These are phyloP conservation scores for Phytophthora boehmeriae DNA, from an alignment of 352 stramenopile genomes.

Conservation along the genomic window DNA sequence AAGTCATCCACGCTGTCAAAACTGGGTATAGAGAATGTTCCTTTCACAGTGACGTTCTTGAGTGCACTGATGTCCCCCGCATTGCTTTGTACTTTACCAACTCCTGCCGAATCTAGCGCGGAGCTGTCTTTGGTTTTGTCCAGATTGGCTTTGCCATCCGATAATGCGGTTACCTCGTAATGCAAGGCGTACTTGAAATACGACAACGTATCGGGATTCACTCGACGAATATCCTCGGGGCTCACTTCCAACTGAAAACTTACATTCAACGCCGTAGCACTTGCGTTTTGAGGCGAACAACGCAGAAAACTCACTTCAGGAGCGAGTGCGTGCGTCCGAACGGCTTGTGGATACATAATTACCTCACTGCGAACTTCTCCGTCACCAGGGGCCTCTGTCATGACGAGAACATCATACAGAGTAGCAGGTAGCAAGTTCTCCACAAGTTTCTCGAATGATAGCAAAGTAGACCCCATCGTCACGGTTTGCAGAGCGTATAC, in stretches of 20 bases:
- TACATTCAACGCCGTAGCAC: conserved; percentile 46
- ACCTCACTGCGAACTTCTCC: conserved; percentile 59
- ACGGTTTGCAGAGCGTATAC: conserved; percentile 37
- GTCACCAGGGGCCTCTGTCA: conserved; percentile 60
- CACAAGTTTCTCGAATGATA: conserved; percentile 30
- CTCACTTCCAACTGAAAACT: conserved; percentile 49
- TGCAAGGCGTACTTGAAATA: conserved; percentile 58
- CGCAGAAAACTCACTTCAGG: conserved; percentile 41
- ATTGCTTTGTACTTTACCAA: conserved; percentile 9
- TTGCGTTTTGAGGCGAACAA: conserved; percentile 43
- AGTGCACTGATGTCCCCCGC: conserved; percentile 28
- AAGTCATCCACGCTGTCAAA: conserved; percentile 50
- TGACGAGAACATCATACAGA: conserved; percentile 61
- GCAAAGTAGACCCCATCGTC: conserved; percentile 29
- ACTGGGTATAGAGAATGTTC: conserved; percentile 36
- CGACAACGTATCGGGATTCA: conserved; percentile 30
- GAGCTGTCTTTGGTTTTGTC: conserved; percentile 21
- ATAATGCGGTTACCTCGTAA: conserved; percentile 47
- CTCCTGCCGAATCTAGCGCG: background rate
- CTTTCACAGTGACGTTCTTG: conserved; percentile 20
- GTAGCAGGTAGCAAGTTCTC: conserved; percentile 47
- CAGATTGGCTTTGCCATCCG: conserved; percentile 9
- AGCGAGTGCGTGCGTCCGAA: conserved; percentile 62
- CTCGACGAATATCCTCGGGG: conserved; percentile 40
- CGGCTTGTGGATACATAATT: conserved; percentile 18